Base-by-base conservation (phyloP, 306 rosid species). In the Vigna reflexopilosa region DNA sequence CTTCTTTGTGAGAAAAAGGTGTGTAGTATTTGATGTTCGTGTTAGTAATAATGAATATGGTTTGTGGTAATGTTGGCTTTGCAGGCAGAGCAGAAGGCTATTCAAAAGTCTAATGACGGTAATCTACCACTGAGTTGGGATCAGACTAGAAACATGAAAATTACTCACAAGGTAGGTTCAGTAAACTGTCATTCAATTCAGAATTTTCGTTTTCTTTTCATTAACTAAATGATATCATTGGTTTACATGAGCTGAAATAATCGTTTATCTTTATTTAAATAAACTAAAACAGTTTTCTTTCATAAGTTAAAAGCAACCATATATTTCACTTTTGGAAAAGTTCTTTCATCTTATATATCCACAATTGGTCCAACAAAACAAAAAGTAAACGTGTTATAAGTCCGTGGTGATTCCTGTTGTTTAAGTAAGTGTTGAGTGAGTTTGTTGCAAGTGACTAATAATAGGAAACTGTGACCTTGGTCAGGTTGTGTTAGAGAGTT, bases 401-500 rank as follows among this genome's bases (percentile, higher is more conserved):
- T 68, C 63, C 69, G 9, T 16, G 26, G 4, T 42, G 73, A 73
- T 22, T 30, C 3, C 30, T 2, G 69, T 42, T 54, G 51, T 65
- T 63, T 49, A 68, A 50, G 40, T 19, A 76, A 48, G 61, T 54
- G 4, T 4, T 5, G 40, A 61, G 34, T 56, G 58, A 38, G 48
- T 71, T 68, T 67, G 48, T 58, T 78, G 59, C 61, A 58, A 67
- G 67, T 49, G 57, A 51, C 78, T 84, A 59, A 82, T 56, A 54
- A 30, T 64, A 17, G 34, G 78, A 68, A 59, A 69, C 28, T 77
- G 15, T 84, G 80, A 20, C 62, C 34, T 55, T 86, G 16, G 16
- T 70, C 86, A 94, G 98, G 97, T 95, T 44, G 90, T 88, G 8
- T 59, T 95, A 14, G 98, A 95, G 83, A 92, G 91, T 77, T 87